Evolutionary conservation across 2,329 filamentous ascomycete species (phyloP), one percentile per base, ranked within the genome.

Genomic region (Xylariaceae sp.): DNA sequence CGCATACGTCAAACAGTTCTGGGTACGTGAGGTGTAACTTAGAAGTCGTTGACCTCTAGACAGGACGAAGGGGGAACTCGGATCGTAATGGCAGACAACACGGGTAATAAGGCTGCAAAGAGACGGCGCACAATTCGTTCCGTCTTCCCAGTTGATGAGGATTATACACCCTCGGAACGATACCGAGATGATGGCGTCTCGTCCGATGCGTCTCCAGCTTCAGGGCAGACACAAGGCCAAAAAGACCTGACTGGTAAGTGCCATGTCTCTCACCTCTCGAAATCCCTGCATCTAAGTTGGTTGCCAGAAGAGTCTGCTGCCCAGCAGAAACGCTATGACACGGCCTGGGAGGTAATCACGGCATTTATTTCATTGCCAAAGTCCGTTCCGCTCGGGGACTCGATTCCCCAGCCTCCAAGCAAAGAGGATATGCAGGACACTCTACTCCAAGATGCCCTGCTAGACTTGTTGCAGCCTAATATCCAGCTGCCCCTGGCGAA

Each of bases 321-420:
- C 61, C 78, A 85, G 64, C 84, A 86, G 72, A 76, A 79, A 56
- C 77, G 77, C 63, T 86, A 80, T 77, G 83, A 87, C 68, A 75
- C 80, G 62, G 82, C 84, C 59, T 88, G 85, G 85, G 81, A 85
- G 68, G 73, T 77, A 34, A 83, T 87, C 61, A 87, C 84, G 13
- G 77, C 81, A 35, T 76, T 76, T 39, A 81, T 88, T 51, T 77
- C 78, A 51, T 75, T 88, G 18, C 82, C 83, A 7, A 71, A 77
- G n/a, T 82, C 81, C 8, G 80, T 82, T 49, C 74, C 82, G 1
- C 77, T 75, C 6, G 80, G 83, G 67, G 81, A 83, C 66, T 81
- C 79, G 23, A 82, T 82, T 66, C 81, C 80, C 35, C 72, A 76
- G 18, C 68, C 81, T 52, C 73, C 78, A 13, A 76, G 76, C 64